Base-by-base conservation (phyloP, 495 filamentous ascomycete species). In the Lasiosphaeria miniovina region DNA sequence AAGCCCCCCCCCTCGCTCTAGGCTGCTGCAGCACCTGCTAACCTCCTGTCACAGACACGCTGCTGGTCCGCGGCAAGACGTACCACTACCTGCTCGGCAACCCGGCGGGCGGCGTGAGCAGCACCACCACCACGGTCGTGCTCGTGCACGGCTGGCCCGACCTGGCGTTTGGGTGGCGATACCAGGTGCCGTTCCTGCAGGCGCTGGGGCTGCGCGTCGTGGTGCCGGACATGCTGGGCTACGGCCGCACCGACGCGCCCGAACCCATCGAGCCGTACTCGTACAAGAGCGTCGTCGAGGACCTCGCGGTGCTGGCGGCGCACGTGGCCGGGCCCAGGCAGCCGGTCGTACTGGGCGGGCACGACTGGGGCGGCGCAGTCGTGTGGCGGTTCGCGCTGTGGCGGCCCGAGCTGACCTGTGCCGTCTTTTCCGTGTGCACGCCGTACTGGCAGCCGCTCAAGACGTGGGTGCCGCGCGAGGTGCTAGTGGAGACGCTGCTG, bases 391-490 rank as follows among this genome's bases (percentile, higher is more conserved):
- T 88, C 49, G 83, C 87, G 7, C 80, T 88, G 49, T 90, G 84
- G 78, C 77, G 91, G 51, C 92, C 91, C 0, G 74, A 86, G 36
- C 73, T 94, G 14, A 76, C 96, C 53, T 77, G 78, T 3, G 84
- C 86, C 55, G 77, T 97, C 38, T 90, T 96, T 71, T 82, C 82
- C 43, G 74, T 96, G 46, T 95, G 90, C 69, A 90, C 91, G 4
- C 89, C 92, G 0, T 96, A 84, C 69, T 55, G 63, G 3, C 66
- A 84, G 10, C 86, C 86, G 0, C 57, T 63, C 2, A 71, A 75
- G 49, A 64, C 70, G 36, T 88, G 78, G 59, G 15, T 80, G 4
- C 66, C 52, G 8, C 61, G 83, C 0, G 63, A 86, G 0, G 79
- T 87, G 53, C 60, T 83, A 4, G 60, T 91, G 3, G 82, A 88